A percentile compares a stretch with the other conserved stretches of the same genome.
These are phyloP conservation scores for Epicoccum sorghinum DNA, from an alignment of 2,329 filamentous ascomycete species.

Conservation along the genomic window DNA sequence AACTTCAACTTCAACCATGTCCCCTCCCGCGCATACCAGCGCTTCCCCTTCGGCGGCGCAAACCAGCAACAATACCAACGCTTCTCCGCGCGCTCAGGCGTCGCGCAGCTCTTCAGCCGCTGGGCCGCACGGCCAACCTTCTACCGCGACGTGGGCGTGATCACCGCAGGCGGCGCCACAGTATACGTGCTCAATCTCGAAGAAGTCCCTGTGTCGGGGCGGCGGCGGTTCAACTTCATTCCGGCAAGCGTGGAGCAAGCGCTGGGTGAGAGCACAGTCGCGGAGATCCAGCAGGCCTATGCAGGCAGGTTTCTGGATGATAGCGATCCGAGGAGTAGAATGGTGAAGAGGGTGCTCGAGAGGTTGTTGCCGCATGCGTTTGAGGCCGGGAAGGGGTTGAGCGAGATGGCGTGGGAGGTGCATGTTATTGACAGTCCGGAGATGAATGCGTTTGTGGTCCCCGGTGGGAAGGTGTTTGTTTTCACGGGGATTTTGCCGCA, in stretches of 20 bases:
- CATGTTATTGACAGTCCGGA: constrained; percentile 73
- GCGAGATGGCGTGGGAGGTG: constrained; percentile 68
- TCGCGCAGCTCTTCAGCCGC: constrained; percentile 34
- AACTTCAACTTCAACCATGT: background rate
- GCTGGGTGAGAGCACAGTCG: constrained; percentile 61
- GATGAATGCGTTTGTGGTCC: constrained; percentile 78
- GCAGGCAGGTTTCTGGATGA: constrained; percentile 63
- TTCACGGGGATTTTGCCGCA: constrained; percentile 74
- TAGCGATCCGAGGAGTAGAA: constrained; percentile 61
- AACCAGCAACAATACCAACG: constrained; percentile 38
- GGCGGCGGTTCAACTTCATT: constrained; percentile 75
- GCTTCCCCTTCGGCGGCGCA: constrained; percentile 27
- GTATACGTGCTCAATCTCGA: constrained; percentile 76
- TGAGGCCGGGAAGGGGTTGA: constrained; percentile 51
- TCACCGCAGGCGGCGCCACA: constrained; percentile 52
- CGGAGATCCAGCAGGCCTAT: constrained; percentile 62
- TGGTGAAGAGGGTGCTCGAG: constrained; percentile 69
- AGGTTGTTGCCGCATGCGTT: constrained; percentile 68
- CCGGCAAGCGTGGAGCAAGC: constrained; percentile 61
- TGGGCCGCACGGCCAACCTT: constrained; percentile 56
- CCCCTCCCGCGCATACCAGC: constrained; percentile 31
- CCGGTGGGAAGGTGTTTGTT: constrained; percentile 80
- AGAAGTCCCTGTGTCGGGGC: constrained; percentile 73
- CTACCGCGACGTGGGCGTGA: constrained; percentile 52
- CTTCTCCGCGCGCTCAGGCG: constrained; percentile 28